Conservation (phyloP, 2,329 filamentous ascomycete species). For the Nothopassalora personata region DNA sequence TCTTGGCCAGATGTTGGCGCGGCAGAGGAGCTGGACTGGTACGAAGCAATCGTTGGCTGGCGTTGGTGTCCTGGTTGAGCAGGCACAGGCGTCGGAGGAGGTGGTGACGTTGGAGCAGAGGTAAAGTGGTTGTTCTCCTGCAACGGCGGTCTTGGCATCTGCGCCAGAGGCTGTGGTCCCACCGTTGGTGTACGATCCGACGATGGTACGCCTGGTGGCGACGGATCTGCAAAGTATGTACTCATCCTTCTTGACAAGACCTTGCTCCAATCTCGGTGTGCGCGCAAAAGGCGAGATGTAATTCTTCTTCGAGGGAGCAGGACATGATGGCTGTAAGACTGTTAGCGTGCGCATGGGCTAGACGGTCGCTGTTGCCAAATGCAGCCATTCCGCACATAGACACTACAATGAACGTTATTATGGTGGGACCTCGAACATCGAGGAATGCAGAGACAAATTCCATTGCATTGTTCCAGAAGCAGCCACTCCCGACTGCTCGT, state of each 20-base stretch:
- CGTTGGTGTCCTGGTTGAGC: background rate
- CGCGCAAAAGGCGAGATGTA: background rate
- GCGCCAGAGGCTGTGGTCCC: background rate
- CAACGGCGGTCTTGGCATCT: background rate
- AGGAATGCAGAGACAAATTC: conserved; percentile 6
- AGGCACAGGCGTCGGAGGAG: background rate
- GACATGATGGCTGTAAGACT: background rate
- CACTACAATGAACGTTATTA: background rate
- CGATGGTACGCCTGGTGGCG: background rate
- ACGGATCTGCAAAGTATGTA: background rate
- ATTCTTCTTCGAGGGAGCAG: background rate
- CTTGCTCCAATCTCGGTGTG: background rate
- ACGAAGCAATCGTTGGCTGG: background rate
- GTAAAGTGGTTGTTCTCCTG: background rate
- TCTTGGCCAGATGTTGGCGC: conserved; percentile 14
- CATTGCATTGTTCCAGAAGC: conserved; percentile 1
- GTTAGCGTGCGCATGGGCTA: background rate
- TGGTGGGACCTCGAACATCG: background rate
- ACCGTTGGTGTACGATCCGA: background rate
- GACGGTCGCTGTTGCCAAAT: background rate
- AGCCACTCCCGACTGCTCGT: background rate
- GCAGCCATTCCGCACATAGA: background rate
- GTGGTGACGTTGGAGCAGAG: background rate
- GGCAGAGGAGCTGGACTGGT: background rate
- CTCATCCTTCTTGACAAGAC: conserved; percentile 1